Base-by-base conservation (phyloP, 495 filamentous ascomycete genomes). In the Rusavskia elegans region DNA sequence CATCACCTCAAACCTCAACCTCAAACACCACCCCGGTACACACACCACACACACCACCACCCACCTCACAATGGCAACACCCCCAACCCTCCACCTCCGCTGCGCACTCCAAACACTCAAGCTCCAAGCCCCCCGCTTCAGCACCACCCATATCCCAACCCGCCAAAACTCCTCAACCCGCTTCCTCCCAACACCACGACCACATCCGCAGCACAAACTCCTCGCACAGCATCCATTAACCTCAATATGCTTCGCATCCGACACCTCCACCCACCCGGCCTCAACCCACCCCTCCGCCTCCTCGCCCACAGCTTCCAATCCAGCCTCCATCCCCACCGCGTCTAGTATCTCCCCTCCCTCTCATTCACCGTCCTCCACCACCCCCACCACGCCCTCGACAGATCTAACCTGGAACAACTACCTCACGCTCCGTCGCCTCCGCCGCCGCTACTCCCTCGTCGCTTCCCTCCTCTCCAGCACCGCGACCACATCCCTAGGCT, bases 401-500 rank as follows among this genome's bases (percentile, higher is more conserved):
- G 40, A 48, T 30, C 51, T 61, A 5, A 53, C 59, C 67, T 98
- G 92, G 92, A 84, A 96, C 71, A 79, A 79, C 38, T 98, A 94
- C 78, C 89, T 98, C 76, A 75, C 74, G 57, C 82, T 97, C 46
- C 90, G 92, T 61, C 81, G 83, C 50, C 81, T 78, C 35, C 85
- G 90, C 20, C 84, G 92, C 14, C 77, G 84, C 48, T 84, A 86
- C 75, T 84, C 88, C 56, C 80, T 93, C 38, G 77, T 70, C 48
- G 83, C 84, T 38, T 87, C 84, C 9, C 66, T 94, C 51, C 60
- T 77, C n/a, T 79, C 73, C 38, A 78, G 78, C 32, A 57, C 77
- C n/a, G 59, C 65, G 16, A 75, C 74, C 32, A 83, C 82, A 1
- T 62, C 71, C 0, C 64, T 65, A 7, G 84, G 84, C n/a, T 74